These are phyloP conservation scores for Cryptomeria japonica DNA, from an alignment of 75 land plant genomes.

Conservation along the genomic window DNA sequence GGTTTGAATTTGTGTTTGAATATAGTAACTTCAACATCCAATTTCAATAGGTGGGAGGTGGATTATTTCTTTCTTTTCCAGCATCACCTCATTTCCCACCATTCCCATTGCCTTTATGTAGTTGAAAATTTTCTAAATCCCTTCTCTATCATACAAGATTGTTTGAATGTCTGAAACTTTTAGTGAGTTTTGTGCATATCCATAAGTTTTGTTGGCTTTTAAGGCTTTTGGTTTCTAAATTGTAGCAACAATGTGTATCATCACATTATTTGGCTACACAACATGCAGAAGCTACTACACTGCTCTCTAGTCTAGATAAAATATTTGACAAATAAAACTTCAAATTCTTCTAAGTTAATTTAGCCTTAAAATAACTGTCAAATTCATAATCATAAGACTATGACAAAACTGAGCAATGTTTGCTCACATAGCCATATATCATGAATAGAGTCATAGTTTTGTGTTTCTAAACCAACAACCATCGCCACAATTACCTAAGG, in stretches of 20 bases:
- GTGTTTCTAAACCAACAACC: too few species aligned
- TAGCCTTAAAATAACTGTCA: neutral
- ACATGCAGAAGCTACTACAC: slow-evolving; percentile 85
- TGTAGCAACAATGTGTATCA: slow-evolving; percentile 89
- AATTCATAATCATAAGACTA: neutral
- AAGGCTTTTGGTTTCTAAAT: neutral
- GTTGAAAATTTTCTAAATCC: slow-evolving; percentile 17
- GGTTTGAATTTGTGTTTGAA: too few species aligned
- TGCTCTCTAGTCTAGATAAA: slow-evolving; percentile 81
- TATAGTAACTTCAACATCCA: too few species aligned
- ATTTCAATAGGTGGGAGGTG: too few species aligned
- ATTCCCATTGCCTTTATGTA: slow-evolving; percentile 58
- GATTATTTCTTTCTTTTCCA: slow-evolving; percentile 27
- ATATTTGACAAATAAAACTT: too few species aligned
- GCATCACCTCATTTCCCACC: slow-evolving; percentile 43
- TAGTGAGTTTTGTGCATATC: neutral
- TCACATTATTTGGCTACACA: slow-evolving; percentile 86
- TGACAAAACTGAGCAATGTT: neutral
- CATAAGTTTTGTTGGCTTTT: neutral
- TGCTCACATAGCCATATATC: too few species aligned
- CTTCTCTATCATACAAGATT: neutral
- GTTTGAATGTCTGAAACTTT: neutral
- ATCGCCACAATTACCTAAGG: too few species aligned
- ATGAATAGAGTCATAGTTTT: too few species aligned
- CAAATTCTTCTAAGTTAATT: neutral